Evolutionary conservation across 371 early-diverging fungal species (phyloP), one percentile per base, ranked within the genome.

Genomic region (Mortierella sp.): DNA sequence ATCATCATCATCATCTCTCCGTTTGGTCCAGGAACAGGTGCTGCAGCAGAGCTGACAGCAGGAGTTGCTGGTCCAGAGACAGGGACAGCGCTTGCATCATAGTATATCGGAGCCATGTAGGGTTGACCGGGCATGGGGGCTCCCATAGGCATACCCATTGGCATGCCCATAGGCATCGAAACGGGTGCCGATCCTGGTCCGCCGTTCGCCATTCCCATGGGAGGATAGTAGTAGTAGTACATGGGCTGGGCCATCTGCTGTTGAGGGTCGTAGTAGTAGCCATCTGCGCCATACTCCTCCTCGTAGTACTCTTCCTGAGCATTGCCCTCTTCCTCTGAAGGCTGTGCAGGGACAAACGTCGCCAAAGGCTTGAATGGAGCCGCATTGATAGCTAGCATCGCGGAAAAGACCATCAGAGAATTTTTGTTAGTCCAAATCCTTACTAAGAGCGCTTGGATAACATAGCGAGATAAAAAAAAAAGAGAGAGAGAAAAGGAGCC

Each of bases 121-220:
- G 81, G 44, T 37, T 80, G 81, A 22, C 80, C 76, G 19, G 77
- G 73, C 73, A 76, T 79, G 5, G 74, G 71, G 45, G 71, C 66
- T 1, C 55, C 70, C 66, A 74, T 48, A 2, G 81, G 78, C 69
- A 82, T 68, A 8, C 75, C 75, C 68, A 82, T 70, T 5, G 80
- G 80, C 63, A 80, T 64, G 16, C 71, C 73, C 72, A 92, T 96
- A 94, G 76, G 96, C 93, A 88, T 95, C 94, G 66, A 96, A 88
- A 52, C 91, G 90, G 91, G 70, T 4, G 50, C 37, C 0, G 71
- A 48, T 31, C 73, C 76, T 11, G 71, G 55, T 29, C 34, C 53
- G 26, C 71, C 68, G 43, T 45, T 74, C 7, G 74, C 43, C 53
- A 71, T 68, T 24, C 52, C 71, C 26, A 71, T 58, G 13, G 81